A percentile compares a stretch with the other conserved stretches of the same genome.
These are phyloP conservation scores for Potentilla sterilis DNA, from an alignment of 306 rosid species.

Conservation along the genomic window DNA sequence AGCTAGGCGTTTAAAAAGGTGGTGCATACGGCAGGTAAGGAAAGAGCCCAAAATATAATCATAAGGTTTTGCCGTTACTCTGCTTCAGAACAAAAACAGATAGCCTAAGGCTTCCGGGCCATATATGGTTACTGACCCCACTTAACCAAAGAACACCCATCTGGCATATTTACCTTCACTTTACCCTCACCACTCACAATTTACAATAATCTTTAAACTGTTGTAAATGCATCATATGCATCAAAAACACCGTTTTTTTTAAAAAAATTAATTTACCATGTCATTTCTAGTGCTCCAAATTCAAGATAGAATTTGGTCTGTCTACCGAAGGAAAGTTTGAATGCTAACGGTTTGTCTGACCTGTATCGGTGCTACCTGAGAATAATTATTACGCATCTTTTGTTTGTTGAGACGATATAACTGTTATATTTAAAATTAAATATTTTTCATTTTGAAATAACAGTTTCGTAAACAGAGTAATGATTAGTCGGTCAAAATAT, in stretches of 20 bases:
- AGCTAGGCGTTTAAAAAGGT: constrained; percentile 29
- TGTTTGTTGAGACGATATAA: not conserved
- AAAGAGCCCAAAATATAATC: constrained; percentile 44
- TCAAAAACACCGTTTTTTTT: not conserved
- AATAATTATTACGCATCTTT: not conserved
- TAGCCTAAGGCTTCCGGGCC: not conserved
- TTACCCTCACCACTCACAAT: not conserved
- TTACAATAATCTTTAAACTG: not conserved
- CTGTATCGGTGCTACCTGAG: not conserved
- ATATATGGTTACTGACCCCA: constrained; percentile 21
- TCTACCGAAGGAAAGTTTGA: not conserved
- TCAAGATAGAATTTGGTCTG: not conserved
- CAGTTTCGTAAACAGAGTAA: not conserved
- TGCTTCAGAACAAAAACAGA: constrained; percentile 38
- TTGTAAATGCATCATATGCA: not conserved
- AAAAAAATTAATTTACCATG: not conserved
- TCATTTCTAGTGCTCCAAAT: not conserved
- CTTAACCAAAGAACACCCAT: not conserved
- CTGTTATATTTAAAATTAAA: not conserved
- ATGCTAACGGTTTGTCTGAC: not conserved
- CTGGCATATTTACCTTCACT: not conserved
- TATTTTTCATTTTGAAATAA: not conserved
- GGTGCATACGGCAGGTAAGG: constrained; percentile 17
- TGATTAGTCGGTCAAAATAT: not conserved
- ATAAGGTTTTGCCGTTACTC: constrained; percentile 48